Evolutionary conservation across 345 rosid genomes (phyloP).

Genomic region (Citrus sinensis): DNA sequence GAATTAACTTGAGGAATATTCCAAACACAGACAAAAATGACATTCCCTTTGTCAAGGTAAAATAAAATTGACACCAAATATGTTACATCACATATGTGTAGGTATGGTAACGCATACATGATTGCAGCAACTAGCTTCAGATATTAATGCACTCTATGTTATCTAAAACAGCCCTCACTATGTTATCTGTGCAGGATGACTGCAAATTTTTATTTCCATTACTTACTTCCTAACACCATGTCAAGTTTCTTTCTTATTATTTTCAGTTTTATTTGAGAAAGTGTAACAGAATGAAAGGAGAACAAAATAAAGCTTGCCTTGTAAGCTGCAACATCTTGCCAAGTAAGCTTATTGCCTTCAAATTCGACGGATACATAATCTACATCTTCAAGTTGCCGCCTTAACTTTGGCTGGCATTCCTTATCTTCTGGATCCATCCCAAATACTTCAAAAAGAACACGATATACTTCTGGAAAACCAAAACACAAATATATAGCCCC

Average conservation of each 20-base stretch:
- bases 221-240: not conserved
- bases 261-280: not conserved
- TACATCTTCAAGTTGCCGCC: slow-evolving; percentile 95
- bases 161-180: slow-evolving; percentile 7
- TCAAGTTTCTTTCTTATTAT: not conserved
- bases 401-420: slow-evolving; percentile 82
- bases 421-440: slow-evolving; percentile 98
- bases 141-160: not conserved
- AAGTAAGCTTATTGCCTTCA: slow-evolving; percentile 70
- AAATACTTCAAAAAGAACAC: slow-evolving; percentile 89
- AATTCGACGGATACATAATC: slow-evolving; percentile 94
- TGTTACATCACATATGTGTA: not conserved
- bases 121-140: not conserved
- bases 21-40: not conserved
- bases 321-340: slow-evolving; percentile 92
- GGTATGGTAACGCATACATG: not conserved
- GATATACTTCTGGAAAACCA: slow-evolving; percentile 97
- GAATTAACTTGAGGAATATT: not conserved
- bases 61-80: not conserved
- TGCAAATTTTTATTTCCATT: not conserved
- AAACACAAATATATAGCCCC: slow-evolving; percentile 94
- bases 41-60: not conserved
- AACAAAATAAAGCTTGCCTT: slow-evolving; percentile 43
- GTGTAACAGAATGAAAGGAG: not conserved
- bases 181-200: not conserved